Conservation (phyloP, 192 early-diverging fungal genomes). For the Backusella mclennaniae region DNA sequence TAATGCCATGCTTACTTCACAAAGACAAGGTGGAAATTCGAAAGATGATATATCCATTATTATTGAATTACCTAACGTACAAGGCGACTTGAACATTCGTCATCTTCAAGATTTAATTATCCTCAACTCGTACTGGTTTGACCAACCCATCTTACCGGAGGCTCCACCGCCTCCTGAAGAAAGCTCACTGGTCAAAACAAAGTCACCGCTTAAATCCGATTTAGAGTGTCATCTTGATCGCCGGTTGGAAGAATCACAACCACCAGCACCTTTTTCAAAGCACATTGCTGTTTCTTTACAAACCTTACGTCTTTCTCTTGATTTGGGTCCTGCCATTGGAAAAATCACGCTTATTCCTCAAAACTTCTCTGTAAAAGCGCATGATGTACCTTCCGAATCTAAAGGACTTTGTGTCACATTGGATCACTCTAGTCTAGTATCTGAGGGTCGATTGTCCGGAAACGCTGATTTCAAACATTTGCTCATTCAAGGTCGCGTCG, state of each 20-base stretch:
- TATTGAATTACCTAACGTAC: slow-evolving; percentile 55
- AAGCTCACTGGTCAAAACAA: not conserved
- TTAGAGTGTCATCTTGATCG: not conserved
- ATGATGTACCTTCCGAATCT: slow-evolving; percentile 39
- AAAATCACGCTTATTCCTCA: slow-evolving; percentile 51
- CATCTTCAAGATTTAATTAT: slow-evolving; percentile 74
- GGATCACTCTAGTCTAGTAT: slow-evolving; percentile 44
- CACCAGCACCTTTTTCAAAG: slow-evolving; percentile 44
- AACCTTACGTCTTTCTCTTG: slow-evolving; percentile 48
- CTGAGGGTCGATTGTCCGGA: slow-evolving; percentile 64
- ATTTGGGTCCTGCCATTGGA: slow-evolving; percentile 65
- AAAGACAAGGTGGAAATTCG: slow-evolving; percentile 33
- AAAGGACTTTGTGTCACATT: slow-evolving; percentile 38
- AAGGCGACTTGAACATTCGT: slow-evolving; percentile 59
- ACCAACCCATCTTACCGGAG: slow-evolving; percentile 40
- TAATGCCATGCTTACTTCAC: slow-evolving; percentile 56
- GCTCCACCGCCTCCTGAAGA: not conserved
- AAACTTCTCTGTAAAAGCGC: slow-evolving; percentile 41
- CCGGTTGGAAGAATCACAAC: not conserved
- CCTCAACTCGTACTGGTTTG: slow-evolving; percentile 68
- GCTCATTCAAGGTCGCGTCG: not conserved
- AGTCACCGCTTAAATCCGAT: not conserved
- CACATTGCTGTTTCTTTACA: slow-evolving; percentile 45
- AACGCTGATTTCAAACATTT: slow-evolving; percentile 13
- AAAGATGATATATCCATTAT: slow-evolving; percentile 58